Evolutionary conservation across 1,139 yeast genomes (phyloP), one percentile per base, ranked within the genome.

Genomic region (Protomyces pachydermus): DNA sequence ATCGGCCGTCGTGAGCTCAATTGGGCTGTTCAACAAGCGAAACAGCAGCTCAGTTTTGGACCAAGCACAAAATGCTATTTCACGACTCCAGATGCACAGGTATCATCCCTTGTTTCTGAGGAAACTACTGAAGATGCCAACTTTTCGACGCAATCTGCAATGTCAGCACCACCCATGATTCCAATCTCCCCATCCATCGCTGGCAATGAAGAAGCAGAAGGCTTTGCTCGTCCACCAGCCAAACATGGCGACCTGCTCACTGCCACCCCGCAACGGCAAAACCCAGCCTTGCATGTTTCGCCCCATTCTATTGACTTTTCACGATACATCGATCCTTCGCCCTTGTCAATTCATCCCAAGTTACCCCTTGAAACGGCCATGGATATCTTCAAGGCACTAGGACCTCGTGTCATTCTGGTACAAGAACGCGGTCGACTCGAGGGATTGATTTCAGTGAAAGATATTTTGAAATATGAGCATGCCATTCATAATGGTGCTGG

Each of bases 381-480:
- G 66, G 88, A 87, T 56, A 77, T 89, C 20, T 93, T 93, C 74
- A 82, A 84, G 66, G 86, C 87, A 69, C 73, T 91, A 48, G 97
- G 98, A 0, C 96, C 97, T 3, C 78, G 90, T 48, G 81, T 85
- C 48, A 80, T 93, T 1, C 78, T 88, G 56, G 86, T 91, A 0
- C 87, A 85, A 64, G 78, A 81, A 50, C 70, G 72, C 18, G 88
- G 86, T 0, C 63, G 67, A 2, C 73, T 87, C 25, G 80, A 78
- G 2, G 95, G 95, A 0, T 71, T 85, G 14, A 76, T 88, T 12
- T 85, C 90, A 0, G 77, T 88, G 61, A 87, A 87, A 70, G 95
- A 87, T 69, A 75, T 87, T 28, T 74, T 87, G 65, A 77, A 87
- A 65, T 86, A 81, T 32, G 62, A 58, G 35, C 62, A 58, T 42